A percentile compares a stretch with the other conserved stretches of the same genome.
phyloP scores from a whole-genome alignment of 2,329 filamentous ascomycete species.

The Colletotrichum filicis region DNA sequence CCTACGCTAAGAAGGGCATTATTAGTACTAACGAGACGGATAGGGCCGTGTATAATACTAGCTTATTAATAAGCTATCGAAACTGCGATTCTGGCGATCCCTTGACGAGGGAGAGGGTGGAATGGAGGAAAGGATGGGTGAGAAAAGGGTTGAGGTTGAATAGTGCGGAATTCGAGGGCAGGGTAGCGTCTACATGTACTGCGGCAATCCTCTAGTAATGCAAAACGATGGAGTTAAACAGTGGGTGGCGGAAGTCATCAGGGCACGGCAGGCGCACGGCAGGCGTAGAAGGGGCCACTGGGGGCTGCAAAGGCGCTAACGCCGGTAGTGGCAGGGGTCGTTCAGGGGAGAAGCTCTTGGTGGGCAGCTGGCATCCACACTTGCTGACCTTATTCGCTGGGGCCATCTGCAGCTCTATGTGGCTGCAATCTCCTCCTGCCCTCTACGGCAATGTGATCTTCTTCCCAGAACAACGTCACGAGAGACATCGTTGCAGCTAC shows the following conservation, averaged over 20 bases:
- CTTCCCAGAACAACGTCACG: constrained; percentile 1
- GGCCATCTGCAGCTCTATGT: background rate
- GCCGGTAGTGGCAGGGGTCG: background rate
- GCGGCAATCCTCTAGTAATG: no score
- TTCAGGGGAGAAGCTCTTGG: constrained; percentile 1
- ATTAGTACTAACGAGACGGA: no score
- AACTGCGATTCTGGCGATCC: no score
- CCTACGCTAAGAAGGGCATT: no score
- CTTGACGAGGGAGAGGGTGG: no score
- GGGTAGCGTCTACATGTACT: no score
- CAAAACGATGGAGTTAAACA: no score
- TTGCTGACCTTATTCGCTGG: background rate
- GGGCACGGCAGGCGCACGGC: constrained; percentile 6
- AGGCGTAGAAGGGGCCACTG: background rate
- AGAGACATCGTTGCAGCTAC: background rate
- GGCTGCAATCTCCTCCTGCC: background rate
- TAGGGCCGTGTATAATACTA: no score
- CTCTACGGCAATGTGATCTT: background rate
- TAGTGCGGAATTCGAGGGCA: no score
- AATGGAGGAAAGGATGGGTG: no score
- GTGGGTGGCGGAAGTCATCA: constrained; percentile 23
- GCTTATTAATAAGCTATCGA: no score
- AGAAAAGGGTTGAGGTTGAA: no score
- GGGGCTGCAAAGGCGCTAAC: background rate
- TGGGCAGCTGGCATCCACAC: background rate